A percentile compares a stretch with the other conserved stretches of the same genome.
phyloP scores from a whole-genome alignment of 1,139 yeast genomes.

The Saccharomyces hybrid region DNA sequence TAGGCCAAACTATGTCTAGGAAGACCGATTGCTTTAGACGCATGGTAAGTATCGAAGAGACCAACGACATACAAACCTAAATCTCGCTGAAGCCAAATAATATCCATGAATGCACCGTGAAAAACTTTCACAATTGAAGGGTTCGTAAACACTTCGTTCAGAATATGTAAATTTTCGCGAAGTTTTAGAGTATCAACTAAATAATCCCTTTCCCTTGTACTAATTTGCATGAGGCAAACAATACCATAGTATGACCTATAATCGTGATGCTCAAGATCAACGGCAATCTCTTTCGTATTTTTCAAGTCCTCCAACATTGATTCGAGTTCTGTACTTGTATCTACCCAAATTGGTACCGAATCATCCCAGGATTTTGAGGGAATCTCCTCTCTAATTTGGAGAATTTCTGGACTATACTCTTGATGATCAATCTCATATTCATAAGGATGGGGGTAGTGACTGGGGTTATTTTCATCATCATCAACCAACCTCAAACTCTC shows the following conservation, averaged over 20 bases:
- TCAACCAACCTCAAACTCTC: constrained; percentile 41
- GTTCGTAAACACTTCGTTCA: constrained; percentile 72
- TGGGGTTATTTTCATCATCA: constrained; percentile 39
- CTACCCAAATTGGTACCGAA: constrained; percentile 66
- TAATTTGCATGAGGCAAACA: constrained; percentile 89
- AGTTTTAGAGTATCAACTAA: constrained; percentile 71
- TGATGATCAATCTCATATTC: constrained; percentile 62
- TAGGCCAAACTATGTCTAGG: constrained; percentile 82
- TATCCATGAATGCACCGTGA: constrained; percentile 97
- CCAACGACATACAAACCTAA: constrained; percentile 86
- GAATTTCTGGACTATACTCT: constrained; percentile 57
- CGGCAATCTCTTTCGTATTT: constrained; percentile 60
- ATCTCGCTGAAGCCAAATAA: constrained; percentile 94
- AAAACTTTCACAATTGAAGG: constrained; percentile 78
- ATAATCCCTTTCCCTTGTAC: constrained; percentile 74
- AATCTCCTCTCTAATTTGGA: constrained; percentile 43
- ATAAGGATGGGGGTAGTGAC: constrained; percentile 77
- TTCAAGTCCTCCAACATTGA: constrained; percentile 49
- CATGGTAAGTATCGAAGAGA: constrained; percentile 87
- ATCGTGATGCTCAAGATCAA: constrained; percentile 97
- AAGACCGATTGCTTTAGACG: constrained; percentile 68
- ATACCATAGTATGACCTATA: constrained; percentile 83
- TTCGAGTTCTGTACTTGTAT: constrained; percentile 43
- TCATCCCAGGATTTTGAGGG: constrained; percentile 58
- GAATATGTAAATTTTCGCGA: constrained; percentile 57